Percentiles rank a stretch among this genome's conserved stretches.
Conservation (phyloP, 768 basidiomycete genomes). For the Gautieria morchelliformis region DNA sequence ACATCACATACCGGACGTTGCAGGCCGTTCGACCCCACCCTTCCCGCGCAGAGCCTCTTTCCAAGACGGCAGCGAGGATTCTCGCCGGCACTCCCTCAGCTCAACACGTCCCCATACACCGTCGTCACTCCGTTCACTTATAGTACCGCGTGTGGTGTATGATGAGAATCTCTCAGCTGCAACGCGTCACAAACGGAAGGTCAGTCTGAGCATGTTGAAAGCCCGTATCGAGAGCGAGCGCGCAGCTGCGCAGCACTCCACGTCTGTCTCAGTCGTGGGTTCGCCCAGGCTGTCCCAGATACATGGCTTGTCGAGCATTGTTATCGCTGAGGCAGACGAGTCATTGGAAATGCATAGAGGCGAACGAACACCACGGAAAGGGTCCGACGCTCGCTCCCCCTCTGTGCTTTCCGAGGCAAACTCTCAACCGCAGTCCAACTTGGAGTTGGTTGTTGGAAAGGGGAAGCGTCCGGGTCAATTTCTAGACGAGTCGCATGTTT, state of each 20-base stretch:
- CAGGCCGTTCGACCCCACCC: slow-evolving; percentile 27
- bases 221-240: slow-evolving; percentile 81
- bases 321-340: slow-evolving; percentile 4
- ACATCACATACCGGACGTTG: slow-evolving; percentile 15
- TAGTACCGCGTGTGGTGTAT: slow-evolving; percentile 43
- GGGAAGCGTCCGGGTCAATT: slow-evolving; percentile 52
- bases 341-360: slow-evolving; percentile 28
- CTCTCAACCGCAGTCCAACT: background rate
- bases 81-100: slow-evolving; percentile 14
- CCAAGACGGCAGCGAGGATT: slow-evolving; percentile 29
- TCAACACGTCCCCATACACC: slow-evolving; percentile 21
- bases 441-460: slow-evolving; percentile 13
- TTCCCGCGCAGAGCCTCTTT: slow-evolving; percentile 37
- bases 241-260: slow-evolving; percentile 24
- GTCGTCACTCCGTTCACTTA: slow-evolving; percentile 19
- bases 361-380: slow-evolving; percentile 20
- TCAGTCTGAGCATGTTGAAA: slow-evolving; percentile 83
- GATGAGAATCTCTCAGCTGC: slow-evolving; percentile 66
- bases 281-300: slow-evolving; percentile 33
- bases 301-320: slow-evolving; percentile 31
- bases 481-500: slow-evolving; percentile 80
- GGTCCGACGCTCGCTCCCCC: background rate
- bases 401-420: slow-evolving; percentile 8
- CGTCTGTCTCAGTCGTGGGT: slow-evolving; percentile 20
- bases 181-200: slow-evolving; percentile 70